Evolutionary conservation across 2,329 filamentous ascomycete species (phyloP).

Genomic region (Colletotrichum cereale): DNA sequence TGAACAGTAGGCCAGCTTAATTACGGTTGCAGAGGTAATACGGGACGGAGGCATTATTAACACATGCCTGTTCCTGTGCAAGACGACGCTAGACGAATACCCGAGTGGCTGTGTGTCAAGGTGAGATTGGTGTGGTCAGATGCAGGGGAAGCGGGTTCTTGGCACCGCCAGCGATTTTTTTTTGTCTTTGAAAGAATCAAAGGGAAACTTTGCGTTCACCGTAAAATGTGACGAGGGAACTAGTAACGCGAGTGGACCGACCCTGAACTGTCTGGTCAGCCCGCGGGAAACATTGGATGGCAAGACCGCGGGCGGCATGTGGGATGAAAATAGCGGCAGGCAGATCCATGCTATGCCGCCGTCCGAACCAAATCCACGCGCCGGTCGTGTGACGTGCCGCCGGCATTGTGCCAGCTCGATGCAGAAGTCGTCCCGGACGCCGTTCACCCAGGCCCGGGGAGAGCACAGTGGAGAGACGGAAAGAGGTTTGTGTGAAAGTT

Average conservation of each 20-base stretch:
- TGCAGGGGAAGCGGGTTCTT: slow-evolving; percentile 38
- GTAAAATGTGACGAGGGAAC: background rate
- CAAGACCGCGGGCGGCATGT: slow-evolving; percentile 21
- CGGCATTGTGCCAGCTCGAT: background rate
- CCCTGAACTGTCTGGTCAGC: background rate
- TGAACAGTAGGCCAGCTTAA: background rate
- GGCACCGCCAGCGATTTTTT: slow-evolving; percentile 25
- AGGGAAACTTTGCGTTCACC: slow-evolving; percentile 2
- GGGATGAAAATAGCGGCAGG: slow-evolving; percentile 18
- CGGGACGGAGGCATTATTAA: background rate
- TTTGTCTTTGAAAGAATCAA: slow-evolving; percentile 17
- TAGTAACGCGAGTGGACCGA: background rate
- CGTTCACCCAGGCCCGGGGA: background rate
- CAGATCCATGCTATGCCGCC: slow-evolving; percentile 27
- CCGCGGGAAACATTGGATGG: slow-evolving; percentile 7
- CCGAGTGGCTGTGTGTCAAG: background rate
- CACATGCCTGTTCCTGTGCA: background rate
- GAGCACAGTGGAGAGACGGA: too few relatives aligned
- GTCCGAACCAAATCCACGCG: slow-evolving; percentile 1
- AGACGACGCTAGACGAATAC: background rate
- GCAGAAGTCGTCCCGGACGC: background rate
- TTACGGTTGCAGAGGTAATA: background rate
- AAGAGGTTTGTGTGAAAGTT: too few relatives aligned
- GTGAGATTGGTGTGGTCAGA: slow-evolving; percentile 27
- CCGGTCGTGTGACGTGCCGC: background rate